phyloP scores from a whole-genome alignment of 2,329 filamentous ascomycete genomes.

The Venturiaceae sp. region DNA sequence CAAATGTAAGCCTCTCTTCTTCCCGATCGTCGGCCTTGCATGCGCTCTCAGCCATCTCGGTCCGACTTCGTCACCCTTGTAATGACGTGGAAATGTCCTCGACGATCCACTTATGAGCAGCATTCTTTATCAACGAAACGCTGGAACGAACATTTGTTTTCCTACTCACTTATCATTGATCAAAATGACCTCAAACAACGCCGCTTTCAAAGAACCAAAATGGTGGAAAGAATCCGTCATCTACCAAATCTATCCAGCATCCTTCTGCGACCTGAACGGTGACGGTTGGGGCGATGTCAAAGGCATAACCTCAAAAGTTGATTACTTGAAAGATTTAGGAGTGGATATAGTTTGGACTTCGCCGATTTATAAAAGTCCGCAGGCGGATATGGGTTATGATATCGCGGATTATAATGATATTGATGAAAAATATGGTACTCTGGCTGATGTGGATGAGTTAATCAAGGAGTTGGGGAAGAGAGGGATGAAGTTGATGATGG shows the following conservation, averaged over 20 bases:
- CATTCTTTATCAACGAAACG: too few species aligned
- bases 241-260: conserved; percentile 44
- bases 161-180: neutral
- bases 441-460: conserved; percentile 35
- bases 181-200: conserved; percentile 2
- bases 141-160: neutral
- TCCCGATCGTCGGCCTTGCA: neutral
- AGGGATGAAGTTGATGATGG: conserved; percentile 40
- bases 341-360: conserved; percentile 48
- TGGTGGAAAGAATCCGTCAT: conserved; percentile 31
- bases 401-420: conserved; percentile 37
- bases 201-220: neutral
- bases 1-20: neutral
- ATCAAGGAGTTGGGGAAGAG: conserved; percentile 32
- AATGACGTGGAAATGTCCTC: neutral
- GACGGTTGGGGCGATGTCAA: conserved; percentile 57
- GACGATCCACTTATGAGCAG: neutral
- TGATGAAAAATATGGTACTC: conserved; percentile 35
- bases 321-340: conserved; percentile 53
- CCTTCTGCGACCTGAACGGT: conserved; percentile 48
- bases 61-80: neutral
- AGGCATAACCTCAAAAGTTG: conserved; percentile 54
- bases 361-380: conserved; percentile 41
- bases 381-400: conserved; percentile 46
- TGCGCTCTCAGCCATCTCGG: neutral